Percentiles rank a stretch among this genome's conserved stretches.
Evolutionary conservation across 1,284 basidiomycete species (phyloP).

Genomic region (Pseudozyma hubeiensis): DNA sequence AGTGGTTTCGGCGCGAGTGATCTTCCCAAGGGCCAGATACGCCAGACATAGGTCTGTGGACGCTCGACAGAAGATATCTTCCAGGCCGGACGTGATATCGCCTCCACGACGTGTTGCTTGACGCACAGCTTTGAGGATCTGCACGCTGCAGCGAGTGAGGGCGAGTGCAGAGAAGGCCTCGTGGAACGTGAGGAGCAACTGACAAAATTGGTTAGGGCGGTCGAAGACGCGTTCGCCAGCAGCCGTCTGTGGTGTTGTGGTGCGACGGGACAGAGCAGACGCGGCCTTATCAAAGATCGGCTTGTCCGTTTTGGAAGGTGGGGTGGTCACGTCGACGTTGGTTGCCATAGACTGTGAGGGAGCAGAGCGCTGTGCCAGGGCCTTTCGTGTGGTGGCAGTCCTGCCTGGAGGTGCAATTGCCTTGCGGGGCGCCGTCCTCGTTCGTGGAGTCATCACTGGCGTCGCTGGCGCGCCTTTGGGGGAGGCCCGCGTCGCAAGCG

Average conservation of each 20-base stretch:
- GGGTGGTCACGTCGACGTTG: conserved; percentile 13
- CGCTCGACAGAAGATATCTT: conserved; percentile 36
- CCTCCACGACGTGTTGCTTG: conserved; percentile 17
- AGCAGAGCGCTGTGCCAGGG: conserved; percentile 24
- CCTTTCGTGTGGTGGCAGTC: conserved; percentile 12
- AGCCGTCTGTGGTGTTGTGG: background rate
- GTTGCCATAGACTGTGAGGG: conserved; percentile 24
- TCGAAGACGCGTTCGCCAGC: conserved; percentile 12
- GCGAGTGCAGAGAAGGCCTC: conserved; percentile 47
- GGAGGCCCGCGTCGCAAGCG: conserved; percentile 14
- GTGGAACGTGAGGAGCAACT: conserved; percentile 28
- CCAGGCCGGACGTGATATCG: conserved; percentile 13
- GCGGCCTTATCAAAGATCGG: conserved; percentile 12
- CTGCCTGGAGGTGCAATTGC: conserved; percentile 5
- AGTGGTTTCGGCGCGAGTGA: conserved; percentile 24
- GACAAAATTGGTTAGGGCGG: conserved; percentile 36
- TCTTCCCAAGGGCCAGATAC: conserved; percentile 44
- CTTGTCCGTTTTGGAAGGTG: conserved; percentile 26
- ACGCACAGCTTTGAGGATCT: conserved; percentile 46
- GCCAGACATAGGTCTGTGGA: conserved; percentile 27
- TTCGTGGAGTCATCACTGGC: conserved; percentile 11
- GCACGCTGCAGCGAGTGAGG: conserved; percentile 38
- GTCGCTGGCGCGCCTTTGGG: conserved; percentile 9
- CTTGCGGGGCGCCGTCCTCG: conserved; percentile 14
- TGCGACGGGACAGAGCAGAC: background rate